Evolutionary conservation across 495 filamentous ascomycete genomes (phyloP).

Genomic region (Penicillium fimorum): DNA sequence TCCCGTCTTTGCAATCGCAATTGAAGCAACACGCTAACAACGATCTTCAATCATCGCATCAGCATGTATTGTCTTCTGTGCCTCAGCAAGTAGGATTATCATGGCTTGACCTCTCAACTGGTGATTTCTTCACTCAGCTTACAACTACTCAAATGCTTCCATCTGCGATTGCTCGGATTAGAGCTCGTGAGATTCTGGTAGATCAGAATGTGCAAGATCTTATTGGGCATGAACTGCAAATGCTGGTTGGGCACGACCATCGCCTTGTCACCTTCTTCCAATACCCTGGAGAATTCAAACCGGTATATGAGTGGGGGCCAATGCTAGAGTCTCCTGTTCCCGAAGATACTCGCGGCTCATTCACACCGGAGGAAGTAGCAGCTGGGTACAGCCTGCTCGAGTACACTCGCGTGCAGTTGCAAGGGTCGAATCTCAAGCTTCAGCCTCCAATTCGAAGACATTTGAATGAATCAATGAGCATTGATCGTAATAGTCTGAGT

Average conservation of each 20-base stretch:
- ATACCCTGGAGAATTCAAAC: conserved; percentile 30
- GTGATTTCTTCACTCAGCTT: conserved; percentile 85
- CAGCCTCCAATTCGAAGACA: conserved; percentile 76
- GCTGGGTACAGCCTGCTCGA: conserved; percentile 76
- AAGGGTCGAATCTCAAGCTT: conserved; percentile 76
- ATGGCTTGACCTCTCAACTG: conserved; percentile 94
- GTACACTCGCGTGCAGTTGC: conserved; percentile 78
- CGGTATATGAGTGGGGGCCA: conserved; percentile 64
- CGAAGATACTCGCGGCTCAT: conserved; percentile 35
- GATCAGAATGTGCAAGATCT: conserved; percentile 57
- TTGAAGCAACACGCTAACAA: conserved; percentile 20
- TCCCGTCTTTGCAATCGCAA: conserved; percentile 21
- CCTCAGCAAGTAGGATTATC: conserved; percentile 68
- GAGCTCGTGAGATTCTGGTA: conserved; percentile 81
- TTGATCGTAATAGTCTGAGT: conserved; percentile 87
- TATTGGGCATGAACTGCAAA: conserved; percentile 42
- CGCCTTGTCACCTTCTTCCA: conserved; percentile 46
- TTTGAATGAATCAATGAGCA: conserved; percentile 73
- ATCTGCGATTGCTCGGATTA: conserved; percentile 76
- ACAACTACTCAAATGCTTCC: conserved; percentile 69
- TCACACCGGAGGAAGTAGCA: conserved; percentile 47
- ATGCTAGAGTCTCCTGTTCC: conserved; percentile 70
- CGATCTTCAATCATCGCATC: conserved; percentile 20
- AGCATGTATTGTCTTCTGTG: conserved; percentile 39
- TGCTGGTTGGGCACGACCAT: conserved; percentile 42